Base-by-base conservation (phyloP, 2,329 filamentous ascomycete species). In the Clonostachys rhizophaga region DNA sequence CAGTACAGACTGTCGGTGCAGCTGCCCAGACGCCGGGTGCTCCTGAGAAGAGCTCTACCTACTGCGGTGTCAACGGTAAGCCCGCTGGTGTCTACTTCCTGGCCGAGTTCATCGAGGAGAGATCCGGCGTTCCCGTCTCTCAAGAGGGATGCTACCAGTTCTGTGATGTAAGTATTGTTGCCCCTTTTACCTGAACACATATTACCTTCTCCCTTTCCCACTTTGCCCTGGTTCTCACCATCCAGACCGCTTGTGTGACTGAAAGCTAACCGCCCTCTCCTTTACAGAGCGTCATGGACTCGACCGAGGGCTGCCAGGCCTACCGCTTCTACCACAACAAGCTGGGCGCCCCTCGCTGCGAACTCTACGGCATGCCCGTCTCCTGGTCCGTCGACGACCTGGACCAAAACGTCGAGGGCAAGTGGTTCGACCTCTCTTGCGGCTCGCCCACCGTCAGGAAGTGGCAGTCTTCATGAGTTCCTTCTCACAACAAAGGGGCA, bases 111-210 rank as follows among this genome's bases (percentile, higher is more conserved):
- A 58, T 61, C 41, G 58, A 70, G 52, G 61, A 71, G 47, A 56
- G 52, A 7, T 49, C 49, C 2, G 57, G 52, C 12, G 60, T 64
- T 35, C 54, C 58, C 2, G 62, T 73, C 20, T 68, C 64, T 3
- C 55, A 69, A 8, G 56, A 65, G 48, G 68, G 67, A 3, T 72
- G 70, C 57, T 72, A 62, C 55, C 60, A 70, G 49, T 68, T 71
- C 57, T 73, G 70, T 52, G 52, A 53, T 44, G 69, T 65, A 54
- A 62, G 56, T 55, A 14, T 30, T 30, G 24, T 30, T 30, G 24
- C 9, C 24, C 24, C 24, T 10, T 24, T 14, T 33, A 10, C 40
- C 20, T 17, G 17, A 18, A 7, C 40, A 12, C 16, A 11, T 12
- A 42, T 11, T 7, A n/a, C 17, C 10, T 16, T 34, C 16, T 6